Base-by-base conservation (phyloP, 495 filamentous ascomycete genomes). In the Neurospora sp. region DNA sequence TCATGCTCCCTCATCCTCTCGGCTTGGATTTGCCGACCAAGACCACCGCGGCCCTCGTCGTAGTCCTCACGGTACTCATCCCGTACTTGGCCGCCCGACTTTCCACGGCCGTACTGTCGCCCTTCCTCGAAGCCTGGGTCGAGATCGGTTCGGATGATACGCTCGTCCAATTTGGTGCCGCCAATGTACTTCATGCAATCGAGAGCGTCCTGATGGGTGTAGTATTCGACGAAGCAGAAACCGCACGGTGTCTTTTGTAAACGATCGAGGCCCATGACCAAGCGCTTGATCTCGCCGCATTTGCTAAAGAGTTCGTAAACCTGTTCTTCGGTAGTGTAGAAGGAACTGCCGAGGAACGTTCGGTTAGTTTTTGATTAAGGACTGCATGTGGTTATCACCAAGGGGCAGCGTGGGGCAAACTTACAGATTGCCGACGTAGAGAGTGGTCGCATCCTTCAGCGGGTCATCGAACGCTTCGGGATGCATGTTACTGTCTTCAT, bases 201-300 rank as follows among this genome's bases (percentile, higher is more conserved):
- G 39, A 98, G 84, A 7, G 96, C 96, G 82, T 98, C 96, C 77
- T 95, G 91, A 78, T 98, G 94, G 17, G 90, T 98, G 84, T 98
- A 99, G 83, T 99, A 99, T 82, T 99, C 96, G 77, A 99, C 96
- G 79, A 99, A 99, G 84, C 96, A 99, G 84, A 99, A 99, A 13
- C 96, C 96, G 83, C 96, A 99, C 5, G 96, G 96, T 19, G 96
- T 99, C 84, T 99, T 99, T 83, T 91, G 92, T 85, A 94, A 96
- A 21, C 96, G 91, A 79, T 99, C 96, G 31, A 99, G 88, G 59
- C 96, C 96, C 96, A 99, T 99, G n/a, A 99, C 91, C 34, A 99
- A 88, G 42, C 96, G 91, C 82, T 98, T 98, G 80, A 99, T 95
- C 85, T 98, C 95, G 73, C 96, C 96, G 80, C 93, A 97, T 88